Evolutionary conservation across 805 yeast genomes (phyloP), one percentile per base, ranked within the genome.

Genomic region (Starmerella sp.): DNA sequence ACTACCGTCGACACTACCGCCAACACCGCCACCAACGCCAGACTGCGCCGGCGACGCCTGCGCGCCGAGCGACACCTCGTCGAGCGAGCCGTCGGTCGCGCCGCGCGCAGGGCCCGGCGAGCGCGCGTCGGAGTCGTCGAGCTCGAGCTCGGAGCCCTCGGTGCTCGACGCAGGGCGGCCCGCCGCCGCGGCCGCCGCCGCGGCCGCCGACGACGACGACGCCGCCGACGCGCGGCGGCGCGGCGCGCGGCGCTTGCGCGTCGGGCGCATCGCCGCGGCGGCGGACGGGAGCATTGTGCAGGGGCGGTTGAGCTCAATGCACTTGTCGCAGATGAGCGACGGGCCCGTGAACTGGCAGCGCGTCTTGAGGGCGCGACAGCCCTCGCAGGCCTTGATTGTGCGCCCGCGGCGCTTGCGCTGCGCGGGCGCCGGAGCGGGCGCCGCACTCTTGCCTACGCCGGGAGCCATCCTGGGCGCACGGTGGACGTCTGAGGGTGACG

Each of bases 301-400:
- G n/a, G 51, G 57, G 22, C 46, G 11, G 35, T 52, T 54, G 41
- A 54, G 52, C 44, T 53, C 29, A 9, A 43, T 15, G 54, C 63
- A 60, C 35, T 57, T 59, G n/a, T 52, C 58, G 52, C 63, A 60
- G 28, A 39, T 14, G 34, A 15, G 31, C 11, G 54, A 11, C 47
- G 54, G 56, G 17, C 38, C 54, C 11, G 54, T 37, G 32, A 54
- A 54, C 34, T 47, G 48, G 53, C 63, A 60, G 17, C 57, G 56
- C 15, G 60, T 54, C 41, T 60, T 60, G n/a, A 51, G 57, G 35
- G 34, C 43, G 31, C 63, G 59, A 46, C 63, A 60, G 30, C 48
- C 51, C 4, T 49, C 52, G 48, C 60, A 57, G n/a, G 60, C 60
- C 44, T 53, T 49, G 15, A 56, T 49, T 6, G 45, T 35, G 29